Conservation (phyloP, 768 basidiomycete species). For the Glaciozyma antarctica region DNA sequence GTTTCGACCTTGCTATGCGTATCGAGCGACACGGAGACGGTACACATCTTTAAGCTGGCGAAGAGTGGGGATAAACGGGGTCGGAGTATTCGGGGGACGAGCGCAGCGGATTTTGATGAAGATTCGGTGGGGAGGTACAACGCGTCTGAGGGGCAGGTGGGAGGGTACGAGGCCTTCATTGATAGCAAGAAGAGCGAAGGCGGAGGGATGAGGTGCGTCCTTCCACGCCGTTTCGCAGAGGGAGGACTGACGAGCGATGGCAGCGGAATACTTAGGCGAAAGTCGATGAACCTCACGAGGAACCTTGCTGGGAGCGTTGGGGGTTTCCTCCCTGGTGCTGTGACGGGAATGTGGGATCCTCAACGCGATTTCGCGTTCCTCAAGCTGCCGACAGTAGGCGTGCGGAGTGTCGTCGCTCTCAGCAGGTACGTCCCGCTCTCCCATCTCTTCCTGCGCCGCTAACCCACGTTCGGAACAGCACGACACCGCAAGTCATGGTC, state of each 20-base stretch:
- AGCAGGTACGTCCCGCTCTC: constrained; percentile 54
- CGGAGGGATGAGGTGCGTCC: constrained; percentile 14
- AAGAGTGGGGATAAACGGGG: constrained; percentile 35
- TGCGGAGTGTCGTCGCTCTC: constrained; percentile 76
- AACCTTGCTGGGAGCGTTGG: constrained; percentile 67
- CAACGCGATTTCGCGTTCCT: constrained; percentile 86
- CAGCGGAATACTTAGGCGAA: constrained; percentile 49
- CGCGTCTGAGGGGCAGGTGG: constrained; percentile 37
- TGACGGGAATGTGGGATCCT: constrained; percentile 97
- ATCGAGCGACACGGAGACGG: constrained; percentile 83
- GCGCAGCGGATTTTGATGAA: constrained; percentile 33
- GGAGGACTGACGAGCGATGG: neutral
- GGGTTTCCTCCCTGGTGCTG: constrained; percentile 72
- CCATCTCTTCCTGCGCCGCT: neutral
- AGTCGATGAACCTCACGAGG: constrained; percentile 66
- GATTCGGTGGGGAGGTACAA: constrained; percentile 25
- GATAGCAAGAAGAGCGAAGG: constrained; percentile 60
- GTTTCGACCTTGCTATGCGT: constrained; percentile 77
- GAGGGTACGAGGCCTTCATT: constrained; percentile 73
- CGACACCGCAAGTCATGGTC: constrained; percentile 94
- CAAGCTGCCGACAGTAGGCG: constrained; percentile 66
- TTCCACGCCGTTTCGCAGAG: neutral
- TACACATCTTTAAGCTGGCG: constrained; percentile 88
- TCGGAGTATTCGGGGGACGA: constrained; percentile 23
- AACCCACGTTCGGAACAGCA: constrained; percentile 45